Evolutionary conservation across 352 stramenopile genomes (phyloP).

Genomic region (Phytophthora sansomeana): DNA sequence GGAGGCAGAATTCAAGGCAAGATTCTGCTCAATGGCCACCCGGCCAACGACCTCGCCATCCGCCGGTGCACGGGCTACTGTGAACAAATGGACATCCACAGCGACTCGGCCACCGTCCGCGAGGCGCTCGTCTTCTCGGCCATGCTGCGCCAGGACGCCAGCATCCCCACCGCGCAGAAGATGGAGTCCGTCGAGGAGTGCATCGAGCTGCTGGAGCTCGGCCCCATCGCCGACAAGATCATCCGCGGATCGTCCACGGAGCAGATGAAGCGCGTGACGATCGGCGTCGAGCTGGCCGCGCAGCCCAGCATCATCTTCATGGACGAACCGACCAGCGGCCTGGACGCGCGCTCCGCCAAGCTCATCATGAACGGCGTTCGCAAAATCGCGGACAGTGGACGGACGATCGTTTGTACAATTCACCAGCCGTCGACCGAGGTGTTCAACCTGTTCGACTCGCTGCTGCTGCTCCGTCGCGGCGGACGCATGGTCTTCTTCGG

Average conservation of each 20-base stretch:
- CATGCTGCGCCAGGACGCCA: conserved; percentile 59
- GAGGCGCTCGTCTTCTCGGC: conserved; percentile 91
- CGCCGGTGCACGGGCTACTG: too few relatives aligned
- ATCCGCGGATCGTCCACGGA: conserved; percentile 48
- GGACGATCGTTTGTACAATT: too few relatives aligned
- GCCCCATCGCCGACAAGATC: conserved; percentile 45
- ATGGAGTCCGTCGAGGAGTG: conserved; percentile 39
- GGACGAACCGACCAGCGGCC: conserved; percentile 33
- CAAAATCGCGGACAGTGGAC: conserved; percentile 31
- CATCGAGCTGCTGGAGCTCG: conserved; percentile 37
- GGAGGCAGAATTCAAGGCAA: conserved; percentile 55
- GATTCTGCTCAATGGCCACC: conserved; percentile 88
- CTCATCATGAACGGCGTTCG: conserved; percentile 35
- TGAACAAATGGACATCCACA: conserved; percentile 19
- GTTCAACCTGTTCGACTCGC: conserved; percentile 37
- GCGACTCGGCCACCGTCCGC: conserved; percentile 61
- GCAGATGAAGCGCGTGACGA: conserved; percentile 59
- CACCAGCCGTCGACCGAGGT: conserved; percentile 35
- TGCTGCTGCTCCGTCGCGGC: conserved; percentile 32
- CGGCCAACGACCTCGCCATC: conserved; percentile 41
- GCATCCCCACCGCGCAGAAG: conserved; percentile 39
- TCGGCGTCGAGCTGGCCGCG: conserved; percentile 71
- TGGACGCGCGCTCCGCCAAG: conserved; percentile 31
- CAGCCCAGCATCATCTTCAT: conserved; percentile 69
- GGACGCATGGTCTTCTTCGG: conserved; percentile 41